A percentile compares a stretch with the other conserved stretches of the same genome.
phyloP scores from a whole-genome alignment of 495 filamentous ascomycete genomes.

The Margaritispora aquatica region DNA sequence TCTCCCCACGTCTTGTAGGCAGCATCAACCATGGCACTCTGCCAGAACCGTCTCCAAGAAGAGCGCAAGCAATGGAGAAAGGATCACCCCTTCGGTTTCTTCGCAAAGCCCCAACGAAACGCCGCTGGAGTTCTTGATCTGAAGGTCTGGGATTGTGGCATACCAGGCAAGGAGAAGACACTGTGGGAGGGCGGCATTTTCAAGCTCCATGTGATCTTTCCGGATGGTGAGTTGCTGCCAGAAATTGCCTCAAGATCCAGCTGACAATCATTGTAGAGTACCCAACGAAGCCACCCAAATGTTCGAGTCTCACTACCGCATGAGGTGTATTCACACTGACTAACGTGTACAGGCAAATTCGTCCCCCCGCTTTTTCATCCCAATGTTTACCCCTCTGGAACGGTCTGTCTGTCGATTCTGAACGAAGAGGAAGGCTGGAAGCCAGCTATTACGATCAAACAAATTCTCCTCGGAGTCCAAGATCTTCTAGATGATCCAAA shows the following conservation, averaged over 20 bases:
- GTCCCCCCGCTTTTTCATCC: constrained; percentile 94
- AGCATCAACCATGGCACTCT: constrained; percentile 64
- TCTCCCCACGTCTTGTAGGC: neutral
- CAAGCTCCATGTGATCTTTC: constrained; percentile 88
- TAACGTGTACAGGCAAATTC: constrained; percentile 74
- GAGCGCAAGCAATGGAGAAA: constrained; percentile 95
- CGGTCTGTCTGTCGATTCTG: constrained; percentile 93
- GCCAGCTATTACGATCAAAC: constrained; percentile 95
- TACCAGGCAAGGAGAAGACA: constrained; percentile 92
- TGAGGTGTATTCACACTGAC: constrained; percentile 1
- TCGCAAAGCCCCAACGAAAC: constrained; percentile 78
- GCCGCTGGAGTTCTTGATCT: constrained; percentile 78
- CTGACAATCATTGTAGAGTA: constrained; percentile 62
- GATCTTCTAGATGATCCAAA: constrained; percentile 95
- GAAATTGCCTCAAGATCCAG: neutral
- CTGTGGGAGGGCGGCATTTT: constrained; percentile 96
- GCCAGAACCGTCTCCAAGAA: constrained; percentile 81
- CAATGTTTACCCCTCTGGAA: constrained; percentile 97
- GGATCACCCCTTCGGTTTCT: constrained; percentile 98
- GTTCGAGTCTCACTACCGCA: constrained; percentile 43
- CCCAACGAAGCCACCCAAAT: constrained; percentile 97
- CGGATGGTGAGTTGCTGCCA: constrained; percentile 66
- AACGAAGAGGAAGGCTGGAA: constrained; percentile 99
- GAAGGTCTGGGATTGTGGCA: constrained; percentile 93
- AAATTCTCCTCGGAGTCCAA: constrained; percentile 93